Evolutionary conservation across 2,329 filamentous ascomycete species (phyloP), one percentile per base, ranked within the genome.

Genomic region (Orbilia brochopaga): DNA sequence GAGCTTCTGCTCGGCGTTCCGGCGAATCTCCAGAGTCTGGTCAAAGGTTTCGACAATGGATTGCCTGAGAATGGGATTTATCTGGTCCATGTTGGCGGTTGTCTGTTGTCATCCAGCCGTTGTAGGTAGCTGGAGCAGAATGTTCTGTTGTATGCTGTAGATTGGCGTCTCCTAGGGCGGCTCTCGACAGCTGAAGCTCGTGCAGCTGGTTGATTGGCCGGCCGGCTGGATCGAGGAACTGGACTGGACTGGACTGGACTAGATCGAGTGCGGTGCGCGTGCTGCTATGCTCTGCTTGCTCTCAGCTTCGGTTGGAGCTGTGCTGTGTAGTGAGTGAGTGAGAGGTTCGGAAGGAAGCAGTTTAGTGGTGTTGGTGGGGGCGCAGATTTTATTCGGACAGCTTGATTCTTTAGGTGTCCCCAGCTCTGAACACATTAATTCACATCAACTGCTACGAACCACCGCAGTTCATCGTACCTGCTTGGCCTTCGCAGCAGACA

Each of bases 11-110:
- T 94, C 90, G 79, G 90, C 89, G 80, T 87, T 85, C 79, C 88
- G 86, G 81, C 90, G 86, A 79, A 86, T 86, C 78, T 91, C 89
- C 78, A 88, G 85, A 81, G 91, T 88, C 76, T 87, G 80, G 78
- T 88, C 87, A 80, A 92, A 86, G 76, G 89, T 92, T 79, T 88
- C 87, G 79, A 87, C 85, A 78, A 93, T 88, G 82, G 90, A 88
- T 83, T 85, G 87, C 82, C 90, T 86, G 80, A 93, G 84, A 79
- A 85, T 59, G 59, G 66, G 66, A 56, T 70, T 63, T 70, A 70
- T 48, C 54, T 58, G 66, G 59, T 59, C 66, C 66, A 70, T 70
- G 53, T 61, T 64, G 21, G 44, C 8, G 66, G 54, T 40, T 46
- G 59, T 27, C 55, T 55, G 50, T 52, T 58, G 66, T 58, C 66